Evolutionary conservation across 1,284 basidiomycete species (phyloP).

Genomic region (Rhodotorula mucilaginosa): DNA sequence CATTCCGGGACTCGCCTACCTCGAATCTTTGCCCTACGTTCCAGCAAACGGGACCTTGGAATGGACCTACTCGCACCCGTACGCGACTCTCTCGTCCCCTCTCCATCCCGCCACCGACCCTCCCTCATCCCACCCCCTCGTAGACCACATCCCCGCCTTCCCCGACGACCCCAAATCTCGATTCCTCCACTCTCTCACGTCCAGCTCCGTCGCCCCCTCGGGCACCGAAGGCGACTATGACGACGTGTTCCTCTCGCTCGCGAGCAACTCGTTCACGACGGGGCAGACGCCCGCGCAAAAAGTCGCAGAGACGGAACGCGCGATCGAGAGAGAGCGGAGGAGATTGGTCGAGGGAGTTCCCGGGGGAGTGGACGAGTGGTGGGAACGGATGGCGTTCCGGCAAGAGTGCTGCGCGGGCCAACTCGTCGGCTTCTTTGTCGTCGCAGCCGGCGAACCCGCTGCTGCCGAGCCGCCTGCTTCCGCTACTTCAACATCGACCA

Average conservation of each 20-base stretch:
- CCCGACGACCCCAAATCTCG: slow-evolving; percentile 91
- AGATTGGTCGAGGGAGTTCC: slow-evolving; percentile 40
- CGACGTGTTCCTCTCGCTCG: slow-evolving; percentile 54
- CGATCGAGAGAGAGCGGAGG: slow-evolving; percentile 36
- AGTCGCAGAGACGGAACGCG: slow-evolving; percentile 17
- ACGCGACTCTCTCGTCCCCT: slow-evolving; percentile 60
- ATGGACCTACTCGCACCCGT: slow-evolving; percentile 77
- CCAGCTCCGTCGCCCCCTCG: slow-evolving; percentile 52
- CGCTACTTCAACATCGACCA: not conserved
- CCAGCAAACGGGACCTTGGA: slow-evolving; percentile 1
- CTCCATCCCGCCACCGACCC: slow-evolving; percentile 52
- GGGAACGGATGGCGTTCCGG: slow-evolving; percentile 89
- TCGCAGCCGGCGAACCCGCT: slow-evolving; percentile 46
- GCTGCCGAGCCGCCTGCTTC: too few species aligned
- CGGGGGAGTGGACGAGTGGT: slow-evolving; percentile 68
- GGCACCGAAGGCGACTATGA: slow-evolving; percentile 62
- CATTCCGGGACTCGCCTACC: slow-evolving; percentile 67
- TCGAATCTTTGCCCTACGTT: slow-evolving; percentile 67
- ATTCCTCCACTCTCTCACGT: slow-evolving; percentile 80
- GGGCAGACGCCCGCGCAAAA: slow-evolving; percentile 27
- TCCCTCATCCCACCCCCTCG: slow-evolving; percentile 55
- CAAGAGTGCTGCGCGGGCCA: slow-evolving; percentile 85
- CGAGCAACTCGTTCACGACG: slow-evolving; percentile 57
- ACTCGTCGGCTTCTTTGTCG: slow-evolving; percentile 82
- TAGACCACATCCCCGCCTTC: slow-evolving; percentile 76